Percentiles rank a stretch among this genome's conserved stretches.
Evolutionary conservation across 2,329 filamentous ascomycete genomes (phyloP).

Genomic region (Pezicula radicicola): DNA sequence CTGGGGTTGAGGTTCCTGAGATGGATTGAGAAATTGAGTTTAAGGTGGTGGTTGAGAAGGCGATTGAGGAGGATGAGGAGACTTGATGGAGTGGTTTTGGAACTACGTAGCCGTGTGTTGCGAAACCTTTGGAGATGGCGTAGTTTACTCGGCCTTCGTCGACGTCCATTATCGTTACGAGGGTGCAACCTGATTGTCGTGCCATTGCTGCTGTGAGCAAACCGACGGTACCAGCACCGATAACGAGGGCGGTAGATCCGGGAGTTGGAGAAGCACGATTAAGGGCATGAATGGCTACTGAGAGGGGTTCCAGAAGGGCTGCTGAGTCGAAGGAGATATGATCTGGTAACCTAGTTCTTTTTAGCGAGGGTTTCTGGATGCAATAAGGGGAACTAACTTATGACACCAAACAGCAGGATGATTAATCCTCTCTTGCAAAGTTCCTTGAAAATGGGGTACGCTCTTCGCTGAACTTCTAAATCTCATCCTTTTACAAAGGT

Average conservation of each 20-base stretch:
- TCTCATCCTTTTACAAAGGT: conserved; percentile 58
- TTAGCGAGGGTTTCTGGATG: conserved; percentile 2
- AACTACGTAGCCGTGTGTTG: conserved; percentile 56
- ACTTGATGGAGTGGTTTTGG: conserved; percentile 40
- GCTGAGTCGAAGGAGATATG: conserved; percentile 56
- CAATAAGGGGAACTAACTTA: conserved; percentile 40
- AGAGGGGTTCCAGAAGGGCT: conserved; percentile 59
- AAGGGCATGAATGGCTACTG: conserved; percentile 59
- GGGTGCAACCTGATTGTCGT: conserved; percentile 54
- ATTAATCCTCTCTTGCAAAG: conserved; percentile 60
- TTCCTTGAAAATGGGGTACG: conserved; percentile 62
- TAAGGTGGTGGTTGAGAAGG: no score
- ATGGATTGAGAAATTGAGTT: conserved; percentile 9
- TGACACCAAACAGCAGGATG: conserved; percentile 61
- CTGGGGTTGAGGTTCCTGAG: conserved; percentile 47
- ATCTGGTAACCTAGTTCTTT: conserved; percentile 47
- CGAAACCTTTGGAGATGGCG: conserved; percentile 55
- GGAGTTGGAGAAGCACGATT: conserved; percentile 51
- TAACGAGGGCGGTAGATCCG: conserved; percentile 56
- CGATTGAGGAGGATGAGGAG: conserved; percentile 39
- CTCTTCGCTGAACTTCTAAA: conserved; percentile 62
- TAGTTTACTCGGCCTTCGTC: conserved; percentile 58
- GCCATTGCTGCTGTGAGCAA: conserved; percentile 62
- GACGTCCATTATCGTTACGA: conserved; percentile 59
- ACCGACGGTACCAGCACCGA: conserved; percentile 64